phyloP scores from a whole-genome alignment of 805 yeast genomes.

The Ogataea corticis region DNA sequence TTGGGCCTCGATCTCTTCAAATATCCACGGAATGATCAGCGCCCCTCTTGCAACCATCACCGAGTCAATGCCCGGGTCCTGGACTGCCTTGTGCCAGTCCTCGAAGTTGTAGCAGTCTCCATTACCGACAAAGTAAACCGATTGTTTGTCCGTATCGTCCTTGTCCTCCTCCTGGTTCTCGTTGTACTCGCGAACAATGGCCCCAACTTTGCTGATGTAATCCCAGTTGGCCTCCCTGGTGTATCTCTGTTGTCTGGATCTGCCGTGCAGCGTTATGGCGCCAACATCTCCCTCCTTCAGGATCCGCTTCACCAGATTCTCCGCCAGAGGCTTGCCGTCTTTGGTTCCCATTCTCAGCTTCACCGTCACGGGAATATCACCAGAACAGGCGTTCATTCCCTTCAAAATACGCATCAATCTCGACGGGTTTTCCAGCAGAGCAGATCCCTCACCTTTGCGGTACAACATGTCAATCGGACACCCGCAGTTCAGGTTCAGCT shows the following conservation, averaged over 20 bases:
- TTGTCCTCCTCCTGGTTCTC: constrained; percentile 60
- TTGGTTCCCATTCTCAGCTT: constrained; percentile 90
- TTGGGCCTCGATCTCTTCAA: constrained; percentile 87
- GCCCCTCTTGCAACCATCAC: constrained; percentile 99
- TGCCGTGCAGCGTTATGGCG: constrained; percentile 92
- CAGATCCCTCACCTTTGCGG: constrained; percentile 94
- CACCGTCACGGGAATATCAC: constrained; percentile 89
- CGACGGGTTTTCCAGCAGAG: constrained; percentile 86
- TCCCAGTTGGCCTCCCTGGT: constrained; percentile 92
- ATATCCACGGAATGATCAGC: constrained; percentile 97
- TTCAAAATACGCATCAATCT: constrained; percentile 73
- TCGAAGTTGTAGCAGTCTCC: constrained; percentile 88
- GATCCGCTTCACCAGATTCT: constrained; percentile 65
- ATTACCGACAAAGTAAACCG: constrained; percentile 86
- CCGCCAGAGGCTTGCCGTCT: constrained; percentile 88
- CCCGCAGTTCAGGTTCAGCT: constrained; percentile 90
- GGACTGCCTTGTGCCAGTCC: constrained; percentile 80
- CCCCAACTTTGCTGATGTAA: constrained; percentile 75
- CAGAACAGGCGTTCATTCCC: constrained; percentile 85
- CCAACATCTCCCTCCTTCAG: constrained; percentile 80
- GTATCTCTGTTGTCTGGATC: constrained; percentile 95
- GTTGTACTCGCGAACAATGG: constrained; percentile 59
- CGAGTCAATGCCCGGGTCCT: constrained; percentile 74
- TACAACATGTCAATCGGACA: constrained; percentile 96
- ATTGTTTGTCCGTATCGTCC: constrained; percentile 53